These are phyloP conservation scores for Corylus avellana DNA, from an alignment of 306 rosid genomes.

Conservation along the genomic window DNA sequence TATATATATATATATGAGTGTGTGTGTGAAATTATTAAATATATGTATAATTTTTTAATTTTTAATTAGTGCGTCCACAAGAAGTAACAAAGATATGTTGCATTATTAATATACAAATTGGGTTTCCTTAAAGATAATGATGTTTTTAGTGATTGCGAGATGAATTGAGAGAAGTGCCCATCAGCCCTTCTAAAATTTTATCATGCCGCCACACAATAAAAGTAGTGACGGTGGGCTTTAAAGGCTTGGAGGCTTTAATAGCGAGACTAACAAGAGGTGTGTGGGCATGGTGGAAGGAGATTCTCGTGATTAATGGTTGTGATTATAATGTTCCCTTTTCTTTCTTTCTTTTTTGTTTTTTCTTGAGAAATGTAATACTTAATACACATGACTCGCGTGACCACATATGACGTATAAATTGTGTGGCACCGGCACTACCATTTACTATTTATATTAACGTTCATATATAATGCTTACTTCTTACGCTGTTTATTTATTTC, in stretches of 20 bases:
- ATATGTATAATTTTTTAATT: not conserved
- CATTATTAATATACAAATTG: not conserved
- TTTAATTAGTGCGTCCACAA: slow-evolving; percentile 2
- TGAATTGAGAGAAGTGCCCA: slow-evolving; percentile 7
- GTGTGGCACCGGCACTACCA: too few species aligned
- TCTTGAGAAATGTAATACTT: too few species aligned
- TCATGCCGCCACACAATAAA: slow-evolving; percentile 23
- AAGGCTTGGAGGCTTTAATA: slow-evolving; percentile 6
- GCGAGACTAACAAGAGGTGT: not conserved
- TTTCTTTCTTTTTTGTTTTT: too few species aligned
- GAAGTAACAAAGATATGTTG: not conserved
- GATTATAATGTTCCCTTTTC: too few species aligned
- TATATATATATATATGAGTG: too few species aligned
- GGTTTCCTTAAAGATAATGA: not conserved
- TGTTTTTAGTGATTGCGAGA: not conserved
- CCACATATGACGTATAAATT: slow-evolving; percentile 13
- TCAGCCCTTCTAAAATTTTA: not conserved
- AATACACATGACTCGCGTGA: slow-evolving; percentile 53
- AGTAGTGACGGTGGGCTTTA: not conserved
- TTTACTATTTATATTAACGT: too few species aligned
- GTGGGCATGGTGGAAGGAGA: too few species aligned
- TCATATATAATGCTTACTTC: too few species aligned
- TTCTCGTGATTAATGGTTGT: not conserved
- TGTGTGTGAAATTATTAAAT: too few species aligned
- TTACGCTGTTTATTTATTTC: too few species aligned